Evolutionary conservation across 495 filamentous ascomycete genomes (phyloP), one percentile per base, ranked within the genome.

Genomic region (Evernia prunastri): DNA sequence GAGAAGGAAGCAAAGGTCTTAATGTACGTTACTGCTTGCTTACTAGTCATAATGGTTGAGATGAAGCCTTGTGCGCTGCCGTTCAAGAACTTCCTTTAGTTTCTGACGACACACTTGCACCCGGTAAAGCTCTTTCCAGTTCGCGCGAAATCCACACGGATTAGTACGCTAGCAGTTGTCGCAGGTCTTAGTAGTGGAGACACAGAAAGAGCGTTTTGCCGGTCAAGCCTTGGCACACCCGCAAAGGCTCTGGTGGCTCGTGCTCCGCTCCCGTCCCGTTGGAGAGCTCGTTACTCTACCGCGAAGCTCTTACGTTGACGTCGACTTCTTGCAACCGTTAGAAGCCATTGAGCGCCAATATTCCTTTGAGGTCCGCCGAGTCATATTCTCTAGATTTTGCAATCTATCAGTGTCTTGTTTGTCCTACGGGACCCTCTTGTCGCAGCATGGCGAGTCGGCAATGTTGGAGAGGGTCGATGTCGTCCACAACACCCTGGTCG

Each of bases 1-100:
- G 9, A 3, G 4, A 35, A 58, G 18, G 10, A 53, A 49, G 15
- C 12, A 36, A 11, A 4, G 27, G 53, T 10, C 29, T 63, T 39
- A 9, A 39, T 65, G 40, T 57, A 70, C 70, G 43, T 58, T 31
- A 75, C 71, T 20, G 63, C 71, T 59, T 63, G 63, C 54, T 67
- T 71, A 67, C 71, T 75, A 15, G 73, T 63, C 73, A 74, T 71
- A 5, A 33, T 29, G 57, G 23, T 60, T 36, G 49, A 51, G 36
- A 33, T 47, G 29, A 25, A 42, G 12, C 49, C 9, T 45, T 37
- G 18, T 58, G 59, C 37, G 17, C 57, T 54, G 29, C 23, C 10
- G 42, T 51, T 43, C 13, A 42, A 56, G 18, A 23, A 20, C 29
- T 29, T 35, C n/a, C 2, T 11, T 39, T 36, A 27, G 12, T 13